Conservation (phyloP, 2,329 filamentous ascomycete genomes). For the Acarospora socialis region DNA sequence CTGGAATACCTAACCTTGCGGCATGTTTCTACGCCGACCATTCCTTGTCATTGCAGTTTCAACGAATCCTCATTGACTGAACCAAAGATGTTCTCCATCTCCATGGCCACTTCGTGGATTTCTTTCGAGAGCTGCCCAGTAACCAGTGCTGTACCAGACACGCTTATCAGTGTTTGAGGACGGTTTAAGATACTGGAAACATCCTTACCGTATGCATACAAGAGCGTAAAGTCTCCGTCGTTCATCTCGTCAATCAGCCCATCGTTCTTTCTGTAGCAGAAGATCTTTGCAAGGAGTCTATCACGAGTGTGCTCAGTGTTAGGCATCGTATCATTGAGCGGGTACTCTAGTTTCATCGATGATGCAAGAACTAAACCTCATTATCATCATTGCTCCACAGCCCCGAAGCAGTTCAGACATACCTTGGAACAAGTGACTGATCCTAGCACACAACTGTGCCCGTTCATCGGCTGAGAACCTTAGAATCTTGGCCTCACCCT, state of each 20-base stretch:
- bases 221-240: conserved; percentile 64
- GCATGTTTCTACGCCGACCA: no score
- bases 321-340: conserved; percentile 76
- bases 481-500: conserved; percentile 69
- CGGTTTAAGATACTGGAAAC: neutral
- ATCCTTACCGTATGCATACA: conserved; percentile 71
- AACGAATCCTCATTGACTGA: conserved; percentile 47
- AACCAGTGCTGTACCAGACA: conserved; percentile 37
- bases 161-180: neutral
- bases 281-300: conserved; percentile 70
- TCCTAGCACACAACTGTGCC: conserved; percentile 66
- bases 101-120: conserved; percentile 38
- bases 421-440: conserved; percentile 68
- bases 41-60: conserved; percentile 34
- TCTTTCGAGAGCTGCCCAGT: conserved; percentile 45
- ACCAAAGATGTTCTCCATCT: conserved; percentile 46
- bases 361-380: conserved; percentile 66
- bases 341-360: conserved; percentile 88
- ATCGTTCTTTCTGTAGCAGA: conserved; percentile 65
- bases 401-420: conserved; percentile 13
- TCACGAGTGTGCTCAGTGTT: conserved; percentile 70
- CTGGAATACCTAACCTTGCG: no score
- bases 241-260: conserved; percentile 31
- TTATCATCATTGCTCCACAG: conserved; percentile 7
- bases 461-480: conserved; percentile 68